Evolutionary conservation across 2,329 filamentous ascomycete species (phyloP), one percentile per base, ranked within the genome.

Genomic region (Fusarium sp.): DNA sequence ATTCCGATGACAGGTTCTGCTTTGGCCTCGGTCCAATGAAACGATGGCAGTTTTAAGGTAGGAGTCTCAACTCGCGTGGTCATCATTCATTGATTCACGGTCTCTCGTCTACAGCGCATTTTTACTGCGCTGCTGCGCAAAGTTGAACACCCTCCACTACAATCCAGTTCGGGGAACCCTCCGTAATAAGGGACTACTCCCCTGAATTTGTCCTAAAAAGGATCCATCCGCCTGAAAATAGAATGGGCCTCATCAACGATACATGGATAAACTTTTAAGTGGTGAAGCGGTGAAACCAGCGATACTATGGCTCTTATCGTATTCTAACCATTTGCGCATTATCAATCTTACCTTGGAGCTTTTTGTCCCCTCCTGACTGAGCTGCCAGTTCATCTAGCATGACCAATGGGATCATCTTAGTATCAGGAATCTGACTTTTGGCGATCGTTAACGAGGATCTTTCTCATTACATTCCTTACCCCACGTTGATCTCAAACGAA

Each of bases 21-120:
- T 25, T 20, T 45, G 49, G 18, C 51, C 38, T 61, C 52, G 47
- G 67, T 22, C 68, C 68, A 70, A 71, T 70, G 44, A 65, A n/a
- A 52, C 44, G 34, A 58, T 46, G n/a, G 51, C 18, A 53, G 47
- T 61, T 38, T 38, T 46, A 52, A 61, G 38, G 43, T 27, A 55
- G 54, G 8, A 34, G 47, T 15, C 47, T 16, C 52, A 29, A 70
- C 59, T 71, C 58, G 67, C 40, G 46, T 71, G 51, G 65, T 45
- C 62, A 64, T 55, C 41, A 55, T 71, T 41, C 22, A 32, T 29
- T 43, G 27, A 55, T 58, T 43, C 27, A 24, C 47, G 43, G 24
- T 38, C 30, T 49, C 29, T 27, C 22, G 18, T 18, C 32, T 57
- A 27, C 45, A 59, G 25, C 32, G 34, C 46, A 48, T 51, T 40